Conservation (phyloP, 768 basidiomycete genomes). For the Panaeolus papilionaceus region DNA sequence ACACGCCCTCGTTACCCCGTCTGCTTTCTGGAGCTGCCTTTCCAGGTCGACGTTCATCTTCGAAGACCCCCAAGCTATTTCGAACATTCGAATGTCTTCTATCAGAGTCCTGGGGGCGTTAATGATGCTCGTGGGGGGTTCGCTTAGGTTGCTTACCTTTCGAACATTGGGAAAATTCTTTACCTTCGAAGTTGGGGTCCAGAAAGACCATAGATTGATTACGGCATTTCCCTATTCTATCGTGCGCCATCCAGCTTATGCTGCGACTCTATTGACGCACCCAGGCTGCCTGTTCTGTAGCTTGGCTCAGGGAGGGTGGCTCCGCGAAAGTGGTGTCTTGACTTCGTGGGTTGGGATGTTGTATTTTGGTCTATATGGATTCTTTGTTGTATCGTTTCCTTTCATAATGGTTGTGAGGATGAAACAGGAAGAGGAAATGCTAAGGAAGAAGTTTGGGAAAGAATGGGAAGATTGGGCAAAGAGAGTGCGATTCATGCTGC, state of each 20-base stretch:
- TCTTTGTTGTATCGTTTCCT: constrained; percentile 30
- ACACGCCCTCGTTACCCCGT: background rate
- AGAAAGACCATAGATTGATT: constrained; percentile 46
- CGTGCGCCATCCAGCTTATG: constrained; percentile 54
- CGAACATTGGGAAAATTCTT: constrained; percentile 27
- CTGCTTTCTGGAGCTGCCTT: background rate
- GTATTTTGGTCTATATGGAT: constrained; percentile 12
- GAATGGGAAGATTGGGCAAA: constrained; percentile 50
- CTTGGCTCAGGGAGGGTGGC: constrained; percentile 25
- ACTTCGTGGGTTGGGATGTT: background rate
- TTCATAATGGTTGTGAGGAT: constrained; percentile 35
- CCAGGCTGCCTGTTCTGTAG: constrained; percentile 23
- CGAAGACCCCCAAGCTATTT: background rate
- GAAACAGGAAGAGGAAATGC: constrained; percentile 47
- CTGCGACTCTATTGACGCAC: constrained; percentile 36
- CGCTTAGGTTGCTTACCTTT: constrained; percentile 15
- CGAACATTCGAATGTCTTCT: background rate
- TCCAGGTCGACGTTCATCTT: background rate
- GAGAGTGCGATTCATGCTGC: constrained; percentile 49
- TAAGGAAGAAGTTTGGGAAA: constrained; percentile 45
- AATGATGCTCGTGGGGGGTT: background rate
- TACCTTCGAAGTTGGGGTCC: constrained; percentile 38
- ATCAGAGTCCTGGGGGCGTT: background rate
- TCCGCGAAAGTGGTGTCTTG: constrained; percentile 23
- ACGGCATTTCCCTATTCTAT: constrained; percentile 48